These are phyloP conservation scores for Achaetomium macrosporum DNA, from an alignment of 2,329 filamentous ascomycete genomes.

Conservation along the genomic window DNA sequence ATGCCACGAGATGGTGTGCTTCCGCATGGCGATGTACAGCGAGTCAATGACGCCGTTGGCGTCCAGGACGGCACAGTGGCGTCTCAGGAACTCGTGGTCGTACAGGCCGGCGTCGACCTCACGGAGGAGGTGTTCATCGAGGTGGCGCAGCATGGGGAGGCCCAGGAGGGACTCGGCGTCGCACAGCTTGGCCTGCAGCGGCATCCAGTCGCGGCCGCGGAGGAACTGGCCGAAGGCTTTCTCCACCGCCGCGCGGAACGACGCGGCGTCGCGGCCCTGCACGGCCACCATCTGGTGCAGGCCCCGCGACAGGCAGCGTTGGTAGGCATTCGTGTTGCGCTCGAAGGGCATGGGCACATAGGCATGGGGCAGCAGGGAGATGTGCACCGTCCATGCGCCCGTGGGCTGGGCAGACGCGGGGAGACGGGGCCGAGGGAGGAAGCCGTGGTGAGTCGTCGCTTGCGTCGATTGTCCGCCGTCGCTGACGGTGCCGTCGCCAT, in stretches of 20 bases:
- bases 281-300: slow-evolving; percentile 53
- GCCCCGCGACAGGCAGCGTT: slow-evolving; percentile 54
- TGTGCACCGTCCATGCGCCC: slow-evolving; percentile 51
- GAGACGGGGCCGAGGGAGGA: slow-evolving; percentile 18
- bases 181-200: slow-evolving; percentile 53
- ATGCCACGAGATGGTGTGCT: slow-evolving; percentile 52
- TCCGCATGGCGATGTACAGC: slow-evolving; percentile 53
- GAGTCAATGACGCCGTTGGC: slow-evolving; percentile 51
- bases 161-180: slow-evolving; percentile 49
- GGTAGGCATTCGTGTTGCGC: slow-evolving; percentile 56
- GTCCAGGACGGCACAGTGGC: slow-evolving; percentile 52
- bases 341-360: slow-evolving; percentile 55
- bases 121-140: slow-evolving; percentile 31
- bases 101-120: slow-evolving; percentile 33
- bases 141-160: slow-evolving; percentile 53
- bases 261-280: slow-evolving; percentile 41
- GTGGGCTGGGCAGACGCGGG: slow-evolving; percentile 24
- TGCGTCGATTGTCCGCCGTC: slow-evolving; percentile 11
- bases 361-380: slow-evolving; percentile 51
- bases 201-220: slow-evolving; percentile 48
- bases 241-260: slow-evolving; percentile 45
- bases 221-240: slow-evolving; percentile 46
- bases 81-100: slow-evolving; percentile 46
- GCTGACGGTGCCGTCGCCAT: slow-evolving; percentile 16
- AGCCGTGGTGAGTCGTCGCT: slow-evolving; percentile 13